Evolutionary conservation across 768 basidiomycete species (phyloP).

Genomic region (Leccinum variicolor): DNA sequence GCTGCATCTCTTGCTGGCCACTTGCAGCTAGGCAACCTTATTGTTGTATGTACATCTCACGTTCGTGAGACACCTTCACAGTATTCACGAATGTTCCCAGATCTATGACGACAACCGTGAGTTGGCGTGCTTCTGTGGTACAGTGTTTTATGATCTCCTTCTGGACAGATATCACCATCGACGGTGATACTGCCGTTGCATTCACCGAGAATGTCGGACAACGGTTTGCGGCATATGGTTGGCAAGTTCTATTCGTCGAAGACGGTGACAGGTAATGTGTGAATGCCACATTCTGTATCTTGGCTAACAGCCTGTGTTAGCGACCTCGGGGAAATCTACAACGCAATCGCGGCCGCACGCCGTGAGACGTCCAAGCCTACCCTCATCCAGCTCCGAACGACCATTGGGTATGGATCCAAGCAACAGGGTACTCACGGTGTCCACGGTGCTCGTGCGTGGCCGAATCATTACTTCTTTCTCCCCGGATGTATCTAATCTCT

Average conservation of each 20-base stretch:
- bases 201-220: constrained; percentile 93
- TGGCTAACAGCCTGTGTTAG: constrained; percentile 35
- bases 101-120: constrained; percentile 95
- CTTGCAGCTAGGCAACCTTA: constrained; percentile 88
- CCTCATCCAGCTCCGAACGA: constrained; percentile 81
- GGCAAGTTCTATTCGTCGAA: constrained; percentile 86
- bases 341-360: constrained; percentile 76
- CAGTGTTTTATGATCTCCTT: constrained; percentile 5
- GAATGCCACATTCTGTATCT: neutral
- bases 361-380: constrained; percentile 80
- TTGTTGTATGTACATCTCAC: constrained; percentile 60
- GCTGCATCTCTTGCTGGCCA: constrained; percentile 93
- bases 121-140: constrained; percentile 25
- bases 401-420: constrained; percentile 92
- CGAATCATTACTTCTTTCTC: neutral
- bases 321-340: constrained; percentile 73
- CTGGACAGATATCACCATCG: constrained; percentile 84
- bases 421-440: constrained; percentile 92
- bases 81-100: constrained; percentile 36
- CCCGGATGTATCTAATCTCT: constrained; percentile 4
- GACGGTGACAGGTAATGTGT: constrained; percentile 67
- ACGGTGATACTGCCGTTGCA: constrained; percentile 86
- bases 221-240: constrained; percentile 88
- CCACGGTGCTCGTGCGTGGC: constrained; percentile 81
- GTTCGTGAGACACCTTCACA: constrained; percentile 6